phyloP scores from a whole-genome alignment of 2,329 filamentous ascomycete genomes.

The Talaromyces albobiverticillius region DNA sequence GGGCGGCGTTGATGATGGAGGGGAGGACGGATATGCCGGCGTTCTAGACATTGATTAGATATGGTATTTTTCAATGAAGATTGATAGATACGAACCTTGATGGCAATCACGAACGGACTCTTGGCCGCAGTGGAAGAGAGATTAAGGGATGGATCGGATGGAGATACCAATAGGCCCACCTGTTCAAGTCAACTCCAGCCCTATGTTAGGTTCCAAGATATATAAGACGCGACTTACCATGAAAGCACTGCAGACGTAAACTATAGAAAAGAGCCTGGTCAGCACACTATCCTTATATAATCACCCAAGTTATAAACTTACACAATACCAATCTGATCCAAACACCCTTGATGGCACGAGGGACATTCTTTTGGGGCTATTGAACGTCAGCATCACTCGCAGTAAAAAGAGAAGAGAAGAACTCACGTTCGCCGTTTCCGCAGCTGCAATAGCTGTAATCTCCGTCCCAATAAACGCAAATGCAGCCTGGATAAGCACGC shows the following conservation, averaged over 20 bases:
- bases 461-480: slow-evolving; percentile 22
- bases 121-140: slow-evolving; percentile 48
- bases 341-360: slow-evolving; percentile 19
- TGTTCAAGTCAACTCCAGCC: not conserved
- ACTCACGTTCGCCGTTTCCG: slow-evolving; percentile 18
- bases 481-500: slow-evolving; percentile 19
- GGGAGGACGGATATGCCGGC: slow-evolving; percentile 64
- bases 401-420: not conserved
- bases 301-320: not conserved
- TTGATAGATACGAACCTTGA: slow-evolving; percentile 18
- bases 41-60: slow-evolving; percentile 22
- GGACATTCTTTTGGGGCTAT: slow-evolving; percentile 19
- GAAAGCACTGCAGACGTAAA: slow-evolving; percentile 13
- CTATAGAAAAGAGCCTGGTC: not conserved
- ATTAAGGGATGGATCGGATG: slow-evolving; percentile 18
- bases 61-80: too few species aligned
- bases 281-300: not conserved
- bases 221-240: not conserved
- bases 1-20: slow-evolving; percentile 72
- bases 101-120: slow-evolving; percentile 43
- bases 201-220: not conserved
- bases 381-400: not conserved
- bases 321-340: slow-evolving; percentile 20
- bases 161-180: slow-evolving; percentile 19
- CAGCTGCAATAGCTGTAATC: slow-evolving; percentile 20